These are phyloP conservation scores for Suhomyces sp. DNA, from an alignment of 805 yeast genomes.

Conservation along the genomic window DNA sequence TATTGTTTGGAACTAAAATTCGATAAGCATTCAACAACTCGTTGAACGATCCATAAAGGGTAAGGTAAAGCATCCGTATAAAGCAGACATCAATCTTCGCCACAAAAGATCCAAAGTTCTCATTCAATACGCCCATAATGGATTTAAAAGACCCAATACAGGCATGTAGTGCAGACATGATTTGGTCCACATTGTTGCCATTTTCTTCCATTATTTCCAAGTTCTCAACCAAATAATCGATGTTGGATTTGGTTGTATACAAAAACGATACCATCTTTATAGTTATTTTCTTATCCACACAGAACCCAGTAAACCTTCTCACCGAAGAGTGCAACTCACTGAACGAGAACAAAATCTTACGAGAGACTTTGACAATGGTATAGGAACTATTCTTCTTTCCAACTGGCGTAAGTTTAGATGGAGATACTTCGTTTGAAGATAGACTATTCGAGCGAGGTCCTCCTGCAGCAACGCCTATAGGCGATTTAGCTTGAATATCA, in stretches of 20 bases:
- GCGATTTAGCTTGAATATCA: constrained; percentile 1
- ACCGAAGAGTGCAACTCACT: constrained; percentile 63
- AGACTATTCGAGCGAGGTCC: constrained; percentile 4
- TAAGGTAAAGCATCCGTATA: constrained; percentile 59
- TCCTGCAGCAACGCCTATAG: neutral
- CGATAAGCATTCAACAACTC: constrained; percentile 68
- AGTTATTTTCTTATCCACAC: constrained; percentile 52
- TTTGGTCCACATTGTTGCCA: constrained; percentile 27
- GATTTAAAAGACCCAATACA: constrained; percentile 49
- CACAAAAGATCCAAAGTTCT: constrained; percentile 48
- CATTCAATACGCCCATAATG: constrained; percentile 47
- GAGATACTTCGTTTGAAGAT: constrained; percentile 10
- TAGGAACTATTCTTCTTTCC: constrained; percentile 8
- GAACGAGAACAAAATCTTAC: constrained; percentile 59
- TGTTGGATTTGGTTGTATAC: constrained; percentile 50
- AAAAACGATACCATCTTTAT: constrained; percentile 51
- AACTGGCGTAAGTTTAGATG: constrained; percentile 7
- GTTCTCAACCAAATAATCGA: constrained; percentile 55
- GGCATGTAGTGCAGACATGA: constrained; percentile 28
- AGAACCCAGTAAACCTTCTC: constrained; percentile 54
- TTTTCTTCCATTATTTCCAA: constrained; percentile 50
- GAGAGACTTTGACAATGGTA: constrained; percentile 43
- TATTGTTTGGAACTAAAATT: constrained; percentile 27
- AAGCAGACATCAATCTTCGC: constrained; percentile 60
- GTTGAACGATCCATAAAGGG: constrained; percentile 58